Percentiles rank a stretch among this genome's conserved stretches.
These are phyloP conservation scores for Xylariaceae sp. DNA, from an alignment of 2,329 filamentous ascomycete species.

Conservation along the genomic window DNA sequence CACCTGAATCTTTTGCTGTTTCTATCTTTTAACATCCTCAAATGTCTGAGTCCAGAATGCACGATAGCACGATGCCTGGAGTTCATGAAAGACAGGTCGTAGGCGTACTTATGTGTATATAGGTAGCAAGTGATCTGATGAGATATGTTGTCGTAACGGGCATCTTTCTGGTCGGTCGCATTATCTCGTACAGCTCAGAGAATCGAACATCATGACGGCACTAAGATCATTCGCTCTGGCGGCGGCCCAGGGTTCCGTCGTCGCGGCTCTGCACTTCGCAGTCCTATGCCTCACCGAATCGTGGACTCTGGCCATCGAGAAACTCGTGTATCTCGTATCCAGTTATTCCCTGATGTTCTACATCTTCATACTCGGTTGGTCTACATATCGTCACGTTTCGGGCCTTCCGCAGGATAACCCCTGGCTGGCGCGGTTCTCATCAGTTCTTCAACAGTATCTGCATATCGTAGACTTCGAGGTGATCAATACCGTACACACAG, in stretches of 20 bases:
- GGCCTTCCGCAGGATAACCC: not conserved
- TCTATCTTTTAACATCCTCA: not conserved
- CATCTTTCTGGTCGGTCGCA: not conserved
- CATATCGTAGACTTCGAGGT: not conserved
- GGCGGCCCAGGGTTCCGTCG: not conserved
- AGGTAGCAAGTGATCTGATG: not conserved
- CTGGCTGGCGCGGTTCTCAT: not conserved
- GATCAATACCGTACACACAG: not conserved
- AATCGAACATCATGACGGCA: not conserved
- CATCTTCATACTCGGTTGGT: not conserved
- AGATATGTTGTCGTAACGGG: not conserved
- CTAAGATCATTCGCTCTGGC: not conserved
- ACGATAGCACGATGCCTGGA: not conserved
- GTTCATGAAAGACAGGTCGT: not conserved
- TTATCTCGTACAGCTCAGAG: not conserved
- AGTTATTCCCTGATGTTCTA: slow-evolving; percentile 1
- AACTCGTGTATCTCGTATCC: not conserved
- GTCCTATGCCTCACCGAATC: not conserved
- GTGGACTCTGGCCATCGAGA: not conserved
- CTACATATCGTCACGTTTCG: not conserved
- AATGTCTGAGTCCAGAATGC: not conserved
- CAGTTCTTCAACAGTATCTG: not conserved
- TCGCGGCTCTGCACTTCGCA: not conserved
- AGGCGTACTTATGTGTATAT: not conserved
- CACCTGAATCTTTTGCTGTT: not conserved